A percentile compares a stretch with the other conserved stretches of the same genome.
Evolutionary conservation across 768 basidiomycete species (phyloP).

Genomic region (Leucocoprinus birnbaumii): DNA sequence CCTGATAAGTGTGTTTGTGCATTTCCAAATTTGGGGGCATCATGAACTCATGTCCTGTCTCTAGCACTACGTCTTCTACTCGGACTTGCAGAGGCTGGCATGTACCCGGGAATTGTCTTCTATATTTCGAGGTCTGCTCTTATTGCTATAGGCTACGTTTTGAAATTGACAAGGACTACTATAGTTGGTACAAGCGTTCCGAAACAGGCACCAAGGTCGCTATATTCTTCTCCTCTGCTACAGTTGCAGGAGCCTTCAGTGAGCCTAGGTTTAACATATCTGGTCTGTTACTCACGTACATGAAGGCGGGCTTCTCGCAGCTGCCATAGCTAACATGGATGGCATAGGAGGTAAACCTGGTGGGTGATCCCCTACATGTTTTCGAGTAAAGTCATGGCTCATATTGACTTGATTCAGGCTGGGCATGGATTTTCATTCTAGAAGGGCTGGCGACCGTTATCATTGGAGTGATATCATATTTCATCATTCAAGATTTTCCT

Average conservation of each 20-base stretch:
- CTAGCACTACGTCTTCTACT: conserved; percentile 61
- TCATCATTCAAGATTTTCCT: conserved; percentile 77
- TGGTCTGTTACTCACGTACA: not conserved
- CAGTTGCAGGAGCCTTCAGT: conserved; percentile 77
- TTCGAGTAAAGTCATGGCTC: not conserved
- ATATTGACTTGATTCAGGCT: conserved; percentile 26
- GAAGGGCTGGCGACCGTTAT: conserved; percentile 71
- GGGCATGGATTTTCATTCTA: conserved; percentile 75
- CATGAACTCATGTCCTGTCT: not conserved
- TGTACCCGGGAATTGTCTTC: conserved; percentile 58
- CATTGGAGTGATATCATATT: conserved; percentile 58
- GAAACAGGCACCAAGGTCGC: conserved; percentile 74
- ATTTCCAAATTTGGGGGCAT: not conserved
- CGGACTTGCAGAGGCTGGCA: conserved; percentile 58
- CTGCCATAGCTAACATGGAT: conserved; percentile 68
- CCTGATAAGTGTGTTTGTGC: conserved; percentile 45
- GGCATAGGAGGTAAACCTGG: conserved; percentile 61
- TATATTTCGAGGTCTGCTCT: conserved; percentile 52
- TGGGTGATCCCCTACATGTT: conserved; percentile 33
- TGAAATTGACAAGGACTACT: not conserved
- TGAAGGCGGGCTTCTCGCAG: conserved; percentile 60
- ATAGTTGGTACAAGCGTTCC: conserved; percentile 76
- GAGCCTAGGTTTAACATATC: conserved; percentile 13
- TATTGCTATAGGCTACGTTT: not conserved
- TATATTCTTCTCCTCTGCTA: conserved; percentile 78